Base-by-base conservation (phyloP, 306 rosid species). In the Senna siamea region DNA sequence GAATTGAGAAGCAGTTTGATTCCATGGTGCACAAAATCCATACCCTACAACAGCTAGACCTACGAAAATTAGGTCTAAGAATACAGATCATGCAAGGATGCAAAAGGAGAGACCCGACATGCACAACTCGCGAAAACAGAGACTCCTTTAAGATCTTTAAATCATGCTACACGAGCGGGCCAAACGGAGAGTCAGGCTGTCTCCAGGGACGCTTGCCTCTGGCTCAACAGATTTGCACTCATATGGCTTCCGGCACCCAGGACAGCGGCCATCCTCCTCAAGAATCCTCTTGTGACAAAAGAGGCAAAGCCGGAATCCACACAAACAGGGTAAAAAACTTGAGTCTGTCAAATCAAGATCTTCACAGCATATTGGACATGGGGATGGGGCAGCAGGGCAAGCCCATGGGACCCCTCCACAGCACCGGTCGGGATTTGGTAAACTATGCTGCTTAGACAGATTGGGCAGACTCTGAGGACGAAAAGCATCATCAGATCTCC, bases 241-340 rank as follows among this genome's bases (percentile, higher is more conserved):
- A 66, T 94, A 94, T 4, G 91, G 92, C 88, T 94, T 92, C 90
- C 99, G 83, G 82, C 99, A 94, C 47, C 96, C 96, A 4, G 99
- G 99, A 60, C 99, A 94, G 43, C 99, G 98, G 4, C 93, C 88
- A 76, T 92, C 99, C 70, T 84, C 87, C 66, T 94, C 99, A 11
- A 94, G 85, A 76, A 94, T 94, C 88, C 95, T 94, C 84, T 94
- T 94, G 81, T 94, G 96, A 81, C 99, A 94, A 84, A 94, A 94
- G 54, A 94, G 99, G 79, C 99, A 94, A 73, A 94, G 93, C 86
- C 96, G 84, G 74, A 89, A 94, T 34, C 99, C 98, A 35, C 99
- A 94, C 61, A 80, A 67, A 80, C 99, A 94, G 2, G 99, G 99
- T 68, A 88, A 55, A 66, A 94, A 94, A 69, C 96, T 88, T 0